A percentile compares a stretch with the other conserved stretches of the same genome.
phyloP scores from a whole-genome alignment of 2,329 filamentous ascomycete genomes.

The Ophiostoma triangulosporum region DNA sequence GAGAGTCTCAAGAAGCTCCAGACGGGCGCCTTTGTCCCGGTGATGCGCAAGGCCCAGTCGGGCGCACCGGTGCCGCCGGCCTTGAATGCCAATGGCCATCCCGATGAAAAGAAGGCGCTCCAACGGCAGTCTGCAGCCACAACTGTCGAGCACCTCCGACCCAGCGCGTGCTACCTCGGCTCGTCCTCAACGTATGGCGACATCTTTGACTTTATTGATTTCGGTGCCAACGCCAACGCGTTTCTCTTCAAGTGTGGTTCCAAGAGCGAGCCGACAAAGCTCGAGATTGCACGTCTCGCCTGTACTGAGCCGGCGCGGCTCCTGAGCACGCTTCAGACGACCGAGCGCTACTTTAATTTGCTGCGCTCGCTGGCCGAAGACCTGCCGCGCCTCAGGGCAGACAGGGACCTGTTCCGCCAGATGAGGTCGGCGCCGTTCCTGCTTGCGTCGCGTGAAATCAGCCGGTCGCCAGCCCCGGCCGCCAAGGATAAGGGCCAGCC shows the following conservation, averaged over 20 bases:
- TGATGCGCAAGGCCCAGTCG: constrained; percentile 22
- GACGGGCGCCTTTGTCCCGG: constrained; percentile 58
- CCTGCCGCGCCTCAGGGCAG: constrained; percentile 53
- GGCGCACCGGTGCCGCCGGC: neutral
- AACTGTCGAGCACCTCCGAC: constrained; percentile 43
- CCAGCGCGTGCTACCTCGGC: constrained; percentile 70
- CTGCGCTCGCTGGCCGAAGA: constrained; percentile 70
- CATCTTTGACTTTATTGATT: constrained; percentile 96
- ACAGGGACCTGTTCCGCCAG: constrained; percentile 63
- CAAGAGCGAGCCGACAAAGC: constrained; percentile 77
- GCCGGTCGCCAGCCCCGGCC: constrained; percentile 27
- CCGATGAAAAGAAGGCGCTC: constrained; percentile 17
- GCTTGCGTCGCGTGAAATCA: constrained; percentile 61
- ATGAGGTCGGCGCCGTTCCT: constrained; percentile 68
- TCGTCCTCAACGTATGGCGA: constrained; percentile 57
- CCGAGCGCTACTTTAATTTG: constrained; percentile 77
- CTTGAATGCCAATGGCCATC: constrained; percentile 4
- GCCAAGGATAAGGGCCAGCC: no score
- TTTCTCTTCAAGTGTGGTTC: constrained; percentile 84
- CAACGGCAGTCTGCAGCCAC: constrained; percentile 1
- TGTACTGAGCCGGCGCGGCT: constrained; percentile 72
- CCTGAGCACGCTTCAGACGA: constrained; percentile 62
- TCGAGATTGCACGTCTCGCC: constrained; percentile 73
- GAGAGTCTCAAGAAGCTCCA: constrained; percentile 46
- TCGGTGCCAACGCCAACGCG: constrained; percentile 72